A percentile compares a stretch with the other conserved stretches of the same genome.
These are phyloP conservation scores for Ophiostoma tasmaniense DNA, from an alignment of 2,329 filamentous ascomycete genomes.

Conservation along the genomic window DNA sequence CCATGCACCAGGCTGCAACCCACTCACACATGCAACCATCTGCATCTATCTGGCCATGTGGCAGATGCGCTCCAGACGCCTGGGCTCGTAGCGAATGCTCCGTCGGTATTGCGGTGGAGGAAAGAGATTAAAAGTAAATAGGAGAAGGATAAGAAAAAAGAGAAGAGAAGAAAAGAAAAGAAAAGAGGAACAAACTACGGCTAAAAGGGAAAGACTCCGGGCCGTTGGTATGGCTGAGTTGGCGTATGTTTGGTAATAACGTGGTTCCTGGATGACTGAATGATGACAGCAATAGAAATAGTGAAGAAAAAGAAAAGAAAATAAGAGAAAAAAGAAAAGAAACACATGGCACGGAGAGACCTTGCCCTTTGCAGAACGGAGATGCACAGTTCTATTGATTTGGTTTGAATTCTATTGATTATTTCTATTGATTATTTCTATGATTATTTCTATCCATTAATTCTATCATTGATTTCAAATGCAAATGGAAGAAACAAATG, in stretches of 20 bases:
- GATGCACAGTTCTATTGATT: neutral
- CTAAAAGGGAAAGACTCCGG: conserved; percentile 1
- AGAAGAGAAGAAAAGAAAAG: neutral
- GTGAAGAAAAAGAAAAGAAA: neutral
- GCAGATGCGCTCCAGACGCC: neutral
- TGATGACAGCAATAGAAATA: neutral
- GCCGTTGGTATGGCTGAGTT: neutral
- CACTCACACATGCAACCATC: neutral
- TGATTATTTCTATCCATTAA: too few species aligned
- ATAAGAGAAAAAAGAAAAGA: neutral
- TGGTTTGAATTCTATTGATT: neutral
- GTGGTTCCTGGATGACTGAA: neutral
- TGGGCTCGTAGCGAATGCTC: neutral
- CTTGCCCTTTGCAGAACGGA: neutral
- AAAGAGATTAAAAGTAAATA: neutral
- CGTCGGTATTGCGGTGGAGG: neutral
- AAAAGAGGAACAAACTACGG: neutral
- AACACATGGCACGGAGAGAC: neutral
- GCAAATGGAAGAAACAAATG: neutral
- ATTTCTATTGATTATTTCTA: too few species aligned
- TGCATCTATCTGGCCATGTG: neutral
- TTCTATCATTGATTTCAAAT: neutral
- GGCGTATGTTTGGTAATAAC: too few species aligned
- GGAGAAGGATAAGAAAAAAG: neutral
- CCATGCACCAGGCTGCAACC: neutral